These are phyloP conservation scores for Pyrrhoderma noxium DNA, from an alignment of 1,284 basidiomycete species.

Conservation along the genomic window DNA sequence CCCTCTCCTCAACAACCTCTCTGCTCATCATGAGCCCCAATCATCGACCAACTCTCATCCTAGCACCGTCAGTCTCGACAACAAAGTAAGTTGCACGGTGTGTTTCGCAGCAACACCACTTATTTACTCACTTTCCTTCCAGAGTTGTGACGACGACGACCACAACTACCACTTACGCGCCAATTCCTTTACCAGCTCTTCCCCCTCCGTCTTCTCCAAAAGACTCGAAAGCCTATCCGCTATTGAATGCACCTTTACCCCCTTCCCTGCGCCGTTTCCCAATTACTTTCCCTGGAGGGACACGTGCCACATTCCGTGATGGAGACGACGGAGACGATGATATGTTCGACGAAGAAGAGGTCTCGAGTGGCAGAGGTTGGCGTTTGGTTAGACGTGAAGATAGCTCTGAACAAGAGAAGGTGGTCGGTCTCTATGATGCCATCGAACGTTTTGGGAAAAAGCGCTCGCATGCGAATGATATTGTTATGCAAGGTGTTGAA, in stretches of 20 bases:
- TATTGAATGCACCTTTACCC: conserved; percentile 64
- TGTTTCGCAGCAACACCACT: not conserved
- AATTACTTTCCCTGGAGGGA: conserved; percentile 69
- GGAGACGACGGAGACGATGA: conserved; percentile 54
- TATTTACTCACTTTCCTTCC: conserved; percentile 4
- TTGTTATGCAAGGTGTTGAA: conserved; percentile 75
- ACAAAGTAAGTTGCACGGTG: conserved; percentile 17
- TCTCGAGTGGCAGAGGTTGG: conserved; percentile 65
- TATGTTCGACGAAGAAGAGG: conserved; percentile 62
- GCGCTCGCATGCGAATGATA: conserved; percentile 58
- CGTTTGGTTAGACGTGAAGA: conserved; percentile 62
- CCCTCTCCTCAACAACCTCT: not conserved
- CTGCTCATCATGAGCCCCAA: conserved; percentile 17
- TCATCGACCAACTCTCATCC: conserved; percentile 15
- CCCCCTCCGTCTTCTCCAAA: conserved; percentile 64
- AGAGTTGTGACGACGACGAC: conserved; percentile 83
- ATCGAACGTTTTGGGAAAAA: conserved; percentile 77
- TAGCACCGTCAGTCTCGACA: conserved; percentile 18
- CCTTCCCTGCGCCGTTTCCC: conserved; percentile 64
- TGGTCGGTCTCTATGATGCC: conserved; percentile 65
- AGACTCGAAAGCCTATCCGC: conserved; percentile 69
- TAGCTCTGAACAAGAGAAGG: conserved; percentile 37
- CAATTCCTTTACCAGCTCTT: conserved; percentile 65
- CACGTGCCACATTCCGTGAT: conserved; percentile 69
- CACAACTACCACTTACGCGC: conserved; percentile 77